These are phyloP conservation scores for Camelina neglecta DNA, from an alignment of 345 rosid species.

Conservation along the genomic window DNA sequence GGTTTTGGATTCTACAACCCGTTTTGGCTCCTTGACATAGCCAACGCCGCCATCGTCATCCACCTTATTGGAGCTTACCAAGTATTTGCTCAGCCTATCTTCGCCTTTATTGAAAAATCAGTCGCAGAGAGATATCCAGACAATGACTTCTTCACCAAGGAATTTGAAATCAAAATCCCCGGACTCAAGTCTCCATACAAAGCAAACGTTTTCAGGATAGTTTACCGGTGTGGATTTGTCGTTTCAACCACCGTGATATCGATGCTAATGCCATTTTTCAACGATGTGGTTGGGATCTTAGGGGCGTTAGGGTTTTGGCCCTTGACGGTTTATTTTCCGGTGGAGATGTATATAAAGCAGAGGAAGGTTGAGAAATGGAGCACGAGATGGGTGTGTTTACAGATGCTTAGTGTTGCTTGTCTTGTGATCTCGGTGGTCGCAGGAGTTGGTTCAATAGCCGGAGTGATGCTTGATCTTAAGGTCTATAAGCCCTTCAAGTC, in stretches of 20 bases:
- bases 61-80: conserved; percentile 84
- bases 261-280: conserved; percentile 78
- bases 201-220: conserved; percentile 62
- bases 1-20: conserved; percentile 83
- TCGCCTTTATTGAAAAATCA: conserved; percentile 62
- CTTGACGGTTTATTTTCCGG: conserved; percentile 72
- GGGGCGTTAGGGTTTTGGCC: conserved; percentile 89
- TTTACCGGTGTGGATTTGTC: conserved; percentile 65
- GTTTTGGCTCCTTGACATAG: conserved; percentile 74
- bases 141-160: conserved; percentile 51
- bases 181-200: conserved; percentile 45
- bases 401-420: conserved; percentile 60
- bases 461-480: conserved; percentile 55
- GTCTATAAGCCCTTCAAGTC: conserved; percentile 49
- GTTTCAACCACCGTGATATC: conserved; percentile 63
- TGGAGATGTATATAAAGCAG: conserved; percentile 76
- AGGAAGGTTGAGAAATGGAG: conserved; percentile 67
- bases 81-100: conserved; percentile 75
- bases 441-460: conserved; percentile 69
- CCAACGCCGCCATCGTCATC: conserved; percentile 67
- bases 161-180: conserved; percentile 53
- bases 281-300: conserved; percentile 69
- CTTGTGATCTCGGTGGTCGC: conserved; percentile 65
- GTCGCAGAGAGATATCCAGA: conserved; percentile 51
- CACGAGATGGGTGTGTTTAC: conserved; percentile 65